Evolutionary conservation across 129 eudicot genomes (phyloP), one percentile per base, ranked within the genome.

Genomic region (Chrysanthemum lavandulifolium): DNA sequence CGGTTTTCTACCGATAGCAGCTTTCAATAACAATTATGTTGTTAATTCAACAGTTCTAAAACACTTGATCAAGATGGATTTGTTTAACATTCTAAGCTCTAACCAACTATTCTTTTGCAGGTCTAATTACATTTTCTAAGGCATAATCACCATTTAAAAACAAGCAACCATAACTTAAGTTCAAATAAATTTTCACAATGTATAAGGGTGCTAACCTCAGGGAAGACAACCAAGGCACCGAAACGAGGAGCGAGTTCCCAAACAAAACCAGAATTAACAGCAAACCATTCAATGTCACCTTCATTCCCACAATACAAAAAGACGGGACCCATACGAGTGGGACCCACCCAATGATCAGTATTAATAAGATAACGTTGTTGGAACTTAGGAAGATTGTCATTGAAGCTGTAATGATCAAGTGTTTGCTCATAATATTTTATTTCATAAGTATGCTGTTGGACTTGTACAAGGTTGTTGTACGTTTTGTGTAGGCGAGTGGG

Each of bases 261-360:
- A 36, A 92, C 82, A 67, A 92, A 86, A 19, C 98, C 98, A 6
- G 92, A 81, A 76, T 89, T 92, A 29, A 58, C 87, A 3, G 98
- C 98, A 76, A 92, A 92, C 98, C 98, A 92, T 59, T 87, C 96
- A 60, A 89, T 92, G 16, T 89, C 89, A 5, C 97, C 97, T 79
- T 92, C 97, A 21, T 92, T 92, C 7, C 98, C 98, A 13, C 96
- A 92, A 63, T 92, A 89, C 57, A 92, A 67, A 77, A 92, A 89
- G 27, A 92, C 87, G 19, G 98, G 98, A 31, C 82, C 98, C 73
- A 19, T 64, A 62, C 47, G 10, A 40, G 47, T 40, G 4, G 97
- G 81, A 0, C 94, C 97, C 10, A 50, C 76, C 98, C 96, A 92
- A 68, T 85, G 79, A 10, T 87, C 80, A 60, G 81, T 77, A 73